Percentiles rank a stretch among this genome's conserved stretches.
Conservation (phyloP, 805 yeast genomes). For the Wickerhamomyces strasburgensis region DNA sequence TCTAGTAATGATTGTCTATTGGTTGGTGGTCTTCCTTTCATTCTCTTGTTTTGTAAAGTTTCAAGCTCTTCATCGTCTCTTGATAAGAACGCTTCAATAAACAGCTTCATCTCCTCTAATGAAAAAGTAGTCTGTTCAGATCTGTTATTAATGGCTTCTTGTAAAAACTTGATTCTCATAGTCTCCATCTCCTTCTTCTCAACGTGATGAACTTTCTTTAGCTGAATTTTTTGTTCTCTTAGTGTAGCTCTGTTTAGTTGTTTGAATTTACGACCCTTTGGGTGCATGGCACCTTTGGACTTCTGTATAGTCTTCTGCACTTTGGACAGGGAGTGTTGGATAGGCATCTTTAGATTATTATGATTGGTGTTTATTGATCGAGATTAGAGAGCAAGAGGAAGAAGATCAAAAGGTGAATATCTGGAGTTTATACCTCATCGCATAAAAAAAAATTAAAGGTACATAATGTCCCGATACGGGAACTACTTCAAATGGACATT, state of each 20-base stretch:
- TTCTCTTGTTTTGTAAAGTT: slow-evolving; percentile 54
- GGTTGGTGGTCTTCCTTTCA: slow-evolving; percentile 85
- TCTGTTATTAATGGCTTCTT: slow-evolving; percentile 46
- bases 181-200: slow-evolving; percentile 59
- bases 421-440: neutral
- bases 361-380: neutral
- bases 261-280: slow-evolving; percentile 84
- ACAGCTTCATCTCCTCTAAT: slow-evolving; percentile 52
- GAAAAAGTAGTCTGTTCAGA: slow-evolving; percentile 40
- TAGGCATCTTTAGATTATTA: too few relatives aligned
- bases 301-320: slow-evolving; percentile 56
- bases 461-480: neutral
- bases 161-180: slow-evolving; percentile 53
- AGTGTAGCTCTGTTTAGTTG: slow-evolving; percentile 81
- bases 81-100: slow-evolving; percentile 56
- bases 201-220: slow-evolving; percentile 50
- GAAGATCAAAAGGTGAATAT: neutral
- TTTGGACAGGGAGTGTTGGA: slow-evolving; percentile 61
- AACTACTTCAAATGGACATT: slow-evolving; percentile 1
- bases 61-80: slow-evolving; percentile 75
- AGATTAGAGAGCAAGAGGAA: too few relatives aligned
- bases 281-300: slow-evolving; percentile 62
- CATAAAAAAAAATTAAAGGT: neutral
- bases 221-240: slow-evolving; percentile 67
- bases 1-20: slow-evolving; percentile 65